Conservation (phyloP, 2,329 filamentous ascomycete genomes). For the Ophiosphaerella herpotricha region DNA sequence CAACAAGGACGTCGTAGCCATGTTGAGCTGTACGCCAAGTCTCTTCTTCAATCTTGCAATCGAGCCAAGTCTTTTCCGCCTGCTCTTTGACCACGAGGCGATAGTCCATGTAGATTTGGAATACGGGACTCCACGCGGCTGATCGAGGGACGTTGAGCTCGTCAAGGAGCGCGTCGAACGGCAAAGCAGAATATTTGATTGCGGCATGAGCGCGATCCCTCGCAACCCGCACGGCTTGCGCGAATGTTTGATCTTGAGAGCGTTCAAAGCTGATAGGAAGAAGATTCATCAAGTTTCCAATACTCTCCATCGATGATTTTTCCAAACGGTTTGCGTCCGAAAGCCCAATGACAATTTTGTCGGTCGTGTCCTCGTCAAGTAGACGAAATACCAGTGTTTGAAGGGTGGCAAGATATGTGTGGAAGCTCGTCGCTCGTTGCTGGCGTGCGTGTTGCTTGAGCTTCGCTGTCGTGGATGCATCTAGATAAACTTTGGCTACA, state of each 20-base stretch:
- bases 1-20: constrained; percentile 20
- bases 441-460: background rate
- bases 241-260: constrained; percentile 28
- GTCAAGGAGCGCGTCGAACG: constrained; percentile 56
- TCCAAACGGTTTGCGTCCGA: constrained; percentile 52
- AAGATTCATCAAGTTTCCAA: constrained; percentile 58
- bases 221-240: constrained; percentile 29
- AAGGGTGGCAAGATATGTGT: constrained; percentile 47
- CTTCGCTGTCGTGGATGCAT: background rate
- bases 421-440: background rate
- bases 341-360: constrained; percentile 55
- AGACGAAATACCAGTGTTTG: constrained; percentile 22
- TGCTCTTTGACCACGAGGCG: constrained; percentile 9
- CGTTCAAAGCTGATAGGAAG: constrained; percentile 51
- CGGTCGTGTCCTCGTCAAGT: constrained; percentile 23
- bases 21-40: constrained; percentile 20
- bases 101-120: constrained; percentile 58
- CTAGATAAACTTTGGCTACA: background rate
- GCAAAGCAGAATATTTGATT: constrained; percentile 51
- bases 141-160: constrained; percentile 51
- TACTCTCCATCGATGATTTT: constrained; percentile 31
- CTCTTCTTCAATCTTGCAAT: constrained; percentile 39
- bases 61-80: constrained; percentile 43
- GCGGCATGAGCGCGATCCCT: constrained; percentile 41
- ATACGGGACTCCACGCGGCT: constrained; percentile 50